A percentile compares a stretch with the other conserved stretches of the same genome.
Conservation (phyloP, 139 green algal genomes). For the Chlorella sp. region DNA sequence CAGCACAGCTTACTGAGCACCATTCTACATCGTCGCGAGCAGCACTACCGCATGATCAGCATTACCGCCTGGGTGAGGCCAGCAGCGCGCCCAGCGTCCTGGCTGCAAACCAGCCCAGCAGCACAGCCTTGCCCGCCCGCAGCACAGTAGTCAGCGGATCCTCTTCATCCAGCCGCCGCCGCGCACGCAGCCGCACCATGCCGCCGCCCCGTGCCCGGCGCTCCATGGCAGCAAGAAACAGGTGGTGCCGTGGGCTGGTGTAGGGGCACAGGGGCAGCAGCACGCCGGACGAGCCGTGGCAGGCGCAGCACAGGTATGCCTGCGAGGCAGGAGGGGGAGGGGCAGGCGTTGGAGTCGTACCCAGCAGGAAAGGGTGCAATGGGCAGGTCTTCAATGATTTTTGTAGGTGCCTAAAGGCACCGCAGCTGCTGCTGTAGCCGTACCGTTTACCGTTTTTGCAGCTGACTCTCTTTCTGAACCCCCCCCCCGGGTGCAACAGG, state of each 20-base stretch:
- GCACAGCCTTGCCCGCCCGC: neutral
- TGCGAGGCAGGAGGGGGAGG: neutral
- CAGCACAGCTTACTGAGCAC: no score
- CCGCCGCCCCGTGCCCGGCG: slow-evolving; percentile 24
- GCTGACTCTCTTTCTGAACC: neutral
- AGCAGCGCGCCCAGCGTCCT: neutral
- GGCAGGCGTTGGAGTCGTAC: neutral
- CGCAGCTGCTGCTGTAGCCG: neutral
- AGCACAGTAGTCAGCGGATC: neutral
- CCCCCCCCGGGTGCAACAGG: no score
- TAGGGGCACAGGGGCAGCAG: slow-evolving; percentile 34
- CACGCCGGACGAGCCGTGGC: slow-evolving; percentile 4
- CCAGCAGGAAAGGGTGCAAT: neutral
- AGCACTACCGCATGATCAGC: no score
- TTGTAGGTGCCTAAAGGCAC: neutral
- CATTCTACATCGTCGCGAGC: no score
- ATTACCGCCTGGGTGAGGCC: no score
- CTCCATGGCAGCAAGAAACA: slow-evolving; percentile 34
- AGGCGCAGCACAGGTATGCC: slow-evolving; percentile 10
- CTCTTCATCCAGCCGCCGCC: neutral
- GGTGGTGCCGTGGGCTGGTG: slow-evolving; percentile 36
- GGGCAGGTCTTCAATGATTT: neutral
- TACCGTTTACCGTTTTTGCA: no score
- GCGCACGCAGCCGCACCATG: slow-evolving; percentile 5
- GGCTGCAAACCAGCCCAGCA: slow-evolving; percentile 12